Base-by-base conservation (phyloP, 768 basidiomycete genomes). In the Tulasnella sp. region DNA sequence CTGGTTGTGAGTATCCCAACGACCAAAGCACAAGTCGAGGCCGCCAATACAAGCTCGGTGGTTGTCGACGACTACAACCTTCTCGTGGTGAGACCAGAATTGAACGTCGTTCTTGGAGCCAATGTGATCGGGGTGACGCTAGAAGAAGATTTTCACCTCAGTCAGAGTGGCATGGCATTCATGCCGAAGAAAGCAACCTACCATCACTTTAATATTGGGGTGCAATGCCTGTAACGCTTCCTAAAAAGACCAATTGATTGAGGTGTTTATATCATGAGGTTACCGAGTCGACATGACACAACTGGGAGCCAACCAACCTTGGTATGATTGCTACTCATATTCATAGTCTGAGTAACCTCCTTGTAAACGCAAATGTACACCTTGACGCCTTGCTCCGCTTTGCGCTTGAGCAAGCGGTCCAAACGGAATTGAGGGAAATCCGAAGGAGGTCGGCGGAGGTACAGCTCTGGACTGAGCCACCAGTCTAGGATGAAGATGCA, bases 391-490 rank as follows among this genome's bases (percentile, higher is more conserved):
- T 97, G 88, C 84, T 95, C 89, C 0, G 98, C 98, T 86, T 98
- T 98, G 77, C 93, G 90, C 86, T 94, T 88, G 75, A 99, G 88
- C 18, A 99, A 84, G 46, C 91, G 87, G 85, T 99, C 98, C 40
- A 99, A 89, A 37, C 98, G 90, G 91, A 93, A 99, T 86, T 98
- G 92, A 8, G 93, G 92, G 84, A 95, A 89, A 83, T 91, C 86
- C 0, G 95, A 94, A 8, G 97, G 93, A 1, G 97, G 98, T 16
- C 98, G 94, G 77, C 97, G 93, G 50, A 99, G 92, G 86, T 96
- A 98, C 3, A 99, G 87, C 85, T 99, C 97, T 0, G 97, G 97
- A 0, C 94, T 94, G 81, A 99, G 90, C 96, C 96, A 97, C 86
- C 88, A 88, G 81, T 88, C 96, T 82, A 94, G 83, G 82, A 99